phyloP scores from a whole-genome alignment of 768 basidiomycete genomes.

The Kwoniella botswanensis region DNA sequence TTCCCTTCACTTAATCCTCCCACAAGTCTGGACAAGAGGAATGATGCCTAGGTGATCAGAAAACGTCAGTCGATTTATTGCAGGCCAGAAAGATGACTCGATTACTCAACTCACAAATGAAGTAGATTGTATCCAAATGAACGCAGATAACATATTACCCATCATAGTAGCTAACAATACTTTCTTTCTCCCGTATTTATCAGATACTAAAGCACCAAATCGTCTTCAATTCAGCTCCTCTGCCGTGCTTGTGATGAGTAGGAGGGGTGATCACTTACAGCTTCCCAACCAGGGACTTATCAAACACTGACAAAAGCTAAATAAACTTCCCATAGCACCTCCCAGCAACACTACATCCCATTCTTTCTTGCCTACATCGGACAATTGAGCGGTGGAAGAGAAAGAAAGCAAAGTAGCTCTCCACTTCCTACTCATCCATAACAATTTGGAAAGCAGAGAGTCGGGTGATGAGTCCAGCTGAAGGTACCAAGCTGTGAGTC shows the following conservation, averaged over 20 bases:
- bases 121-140: constrained; percentile 89
- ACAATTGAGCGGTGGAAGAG: neutral
- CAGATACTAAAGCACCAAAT: constrained; percentile 79
- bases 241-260: neutral
- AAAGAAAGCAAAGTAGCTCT: constrained; percentile 66
- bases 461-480: constrained; percentile 74
- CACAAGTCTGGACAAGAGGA: constrained; percentile 84
- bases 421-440: constrained; percentile 69
- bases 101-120: constrained; percentile 66
- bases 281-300: constrained; percentile 83
- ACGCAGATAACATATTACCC: constrained; percentile 88
- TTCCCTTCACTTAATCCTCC: constrained; percentile 97
- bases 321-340: constrained; percentile 76
- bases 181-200: constrained; percentile 84
- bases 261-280: constrained; percentile 17
- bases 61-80: neutral
- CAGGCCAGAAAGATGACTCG: neutral
- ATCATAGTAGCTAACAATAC: constrained; percentile 85
- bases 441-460: constrained; percentile 74
- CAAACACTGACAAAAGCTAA: constrained; percentile 58
- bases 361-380: constrained; percentile 59
- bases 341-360: constrained; percentile 97
- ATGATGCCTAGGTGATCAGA: constrained; percentile 63
- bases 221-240: constrained; percentile 23
- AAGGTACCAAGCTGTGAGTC: constrained; percentile 77